Evolutionary conservation across 306 rosid species (phyloP).

Genomic region (Sicyos baderoa): DNA sequence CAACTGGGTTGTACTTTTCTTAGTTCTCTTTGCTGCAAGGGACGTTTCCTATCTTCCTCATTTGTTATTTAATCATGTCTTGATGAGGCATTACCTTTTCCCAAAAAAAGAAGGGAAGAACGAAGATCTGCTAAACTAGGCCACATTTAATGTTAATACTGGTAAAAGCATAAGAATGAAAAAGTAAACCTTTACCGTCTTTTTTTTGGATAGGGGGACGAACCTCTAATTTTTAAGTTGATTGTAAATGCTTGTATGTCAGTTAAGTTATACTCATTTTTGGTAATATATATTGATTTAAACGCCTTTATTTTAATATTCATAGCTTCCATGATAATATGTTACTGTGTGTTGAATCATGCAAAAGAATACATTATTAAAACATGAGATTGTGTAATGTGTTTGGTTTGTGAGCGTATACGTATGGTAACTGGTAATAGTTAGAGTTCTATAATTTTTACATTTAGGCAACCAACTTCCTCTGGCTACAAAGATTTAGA

Average conservation of each 20-base stretch:
- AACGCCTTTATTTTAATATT: neutral
- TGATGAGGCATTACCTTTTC: neutral
- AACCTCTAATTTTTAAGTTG: too few species aligned
- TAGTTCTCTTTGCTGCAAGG: neutral
- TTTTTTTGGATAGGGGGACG: too few species aligned
- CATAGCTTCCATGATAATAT: neutral
- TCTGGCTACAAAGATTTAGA: neutral
- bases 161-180: too few species aligned
- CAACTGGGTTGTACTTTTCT: neutral
- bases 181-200: too few species aligned
- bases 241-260: too few species aligned
- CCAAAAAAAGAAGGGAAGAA: neutral
- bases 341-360: neutral
- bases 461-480: neutral
- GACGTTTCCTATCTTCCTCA: slow-evolving; percentile 2
- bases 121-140: neutral
- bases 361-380: too few species aligned
- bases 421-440: neutral
- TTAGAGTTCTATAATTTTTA: neutral
- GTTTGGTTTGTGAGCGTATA: neutral
- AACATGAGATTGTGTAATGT: neutral
- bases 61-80: neutral
- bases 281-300: neutral
- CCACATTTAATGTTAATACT: neutral
- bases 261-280: too few species aligned